These are phyloP conservation scores for Arthromyces matolae DNA, from an alignment of 768 basidiomycete species.

Conservation along the genomic window DNA sequence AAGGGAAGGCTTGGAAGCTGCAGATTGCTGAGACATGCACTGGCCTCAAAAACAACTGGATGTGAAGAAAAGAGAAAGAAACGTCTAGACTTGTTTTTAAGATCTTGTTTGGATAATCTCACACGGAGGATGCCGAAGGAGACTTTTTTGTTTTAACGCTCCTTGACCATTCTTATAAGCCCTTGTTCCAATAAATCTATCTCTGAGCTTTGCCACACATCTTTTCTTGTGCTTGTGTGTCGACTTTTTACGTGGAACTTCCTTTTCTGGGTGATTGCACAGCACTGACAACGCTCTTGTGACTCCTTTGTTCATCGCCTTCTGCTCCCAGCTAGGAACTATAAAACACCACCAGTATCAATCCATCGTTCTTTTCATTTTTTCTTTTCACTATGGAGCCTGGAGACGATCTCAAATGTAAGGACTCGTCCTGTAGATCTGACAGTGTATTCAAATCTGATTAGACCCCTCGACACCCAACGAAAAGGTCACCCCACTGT, in stretches of 20 bases:
- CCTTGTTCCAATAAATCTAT: background rate
- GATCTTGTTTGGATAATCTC: background rate
- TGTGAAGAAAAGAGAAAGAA: conserved; percentile 14
- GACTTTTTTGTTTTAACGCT: no score
- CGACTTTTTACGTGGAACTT: no score
- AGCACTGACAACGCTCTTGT: background rate
- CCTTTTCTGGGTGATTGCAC: background rate
- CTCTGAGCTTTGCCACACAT: background rate
- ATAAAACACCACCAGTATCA: background rate
- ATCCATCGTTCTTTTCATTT: background rate
- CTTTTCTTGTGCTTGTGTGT: no score
- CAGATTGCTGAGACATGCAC: conserved; percentile 92
- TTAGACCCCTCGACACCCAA: conserved; percentile 14
- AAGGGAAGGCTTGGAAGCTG: conserved; percentile 82
- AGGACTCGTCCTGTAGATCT: background rate
- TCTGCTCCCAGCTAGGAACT: background rate
- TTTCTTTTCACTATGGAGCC: conserved; percentile 10
- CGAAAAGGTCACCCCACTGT: conserved; percentile 14
- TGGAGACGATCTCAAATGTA: conserved; percentile 9
- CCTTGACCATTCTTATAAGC: no score
- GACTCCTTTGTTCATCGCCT: background rate
- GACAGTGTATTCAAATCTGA: background rate
- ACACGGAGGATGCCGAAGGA: no score
- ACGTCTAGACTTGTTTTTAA: background rate
- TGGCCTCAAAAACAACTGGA: conserved; percentile 18